phyloP scores from a whole-genome alignment of 2,329 filamentous ascomycete genomes.

The Elsinoe australis region DNA sequence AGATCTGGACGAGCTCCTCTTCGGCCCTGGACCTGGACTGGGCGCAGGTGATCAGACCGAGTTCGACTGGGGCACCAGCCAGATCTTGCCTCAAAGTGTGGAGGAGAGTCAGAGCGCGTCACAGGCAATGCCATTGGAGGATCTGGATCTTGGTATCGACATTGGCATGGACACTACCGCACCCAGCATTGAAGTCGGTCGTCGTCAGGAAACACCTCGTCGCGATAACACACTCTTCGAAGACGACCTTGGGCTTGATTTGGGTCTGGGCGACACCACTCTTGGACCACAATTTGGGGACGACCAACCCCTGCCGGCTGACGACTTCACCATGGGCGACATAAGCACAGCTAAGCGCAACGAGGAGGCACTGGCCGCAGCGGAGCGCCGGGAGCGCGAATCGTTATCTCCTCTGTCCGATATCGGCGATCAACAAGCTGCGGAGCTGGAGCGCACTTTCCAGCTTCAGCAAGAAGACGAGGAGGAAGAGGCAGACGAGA shows the following conservation, averaged over 20 bases:
- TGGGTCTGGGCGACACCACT: constrained; percentile 32
- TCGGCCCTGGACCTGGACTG: constrained; percentile 26
- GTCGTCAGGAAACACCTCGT: constrained; percentile 61
- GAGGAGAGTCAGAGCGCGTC: constrained; percentile 39
- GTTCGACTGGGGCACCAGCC: constrained; percentile 58
- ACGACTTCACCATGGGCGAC: constrained; percentile 33
- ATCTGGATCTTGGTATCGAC: constrained; percentile 56
- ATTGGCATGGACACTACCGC: constrained; percentile 46
- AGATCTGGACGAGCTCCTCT: constrained; percentile 73
- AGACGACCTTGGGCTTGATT: constrained; percentile 47
- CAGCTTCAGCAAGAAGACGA: constrained; percentile 27
- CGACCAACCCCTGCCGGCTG: constrained; percentile 26
- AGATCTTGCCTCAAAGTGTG: constrained; percentile 66
- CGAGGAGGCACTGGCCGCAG: constrained; percentile 35
- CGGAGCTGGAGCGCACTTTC: constrained; percentile 58
- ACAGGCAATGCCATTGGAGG: constrained; percentile 43
- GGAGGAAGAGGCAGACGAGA: constrained; percentile 42
- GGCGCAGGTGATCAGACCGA: constrained; percentile 33
- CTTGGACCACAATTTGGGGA: constrained; percentile 23
- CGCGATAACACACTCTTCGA: constrained; percentile 53
- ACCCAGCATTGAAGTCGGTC: constrained; percentile 74
- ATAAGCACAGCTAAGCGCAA: constrained; percentile 21
- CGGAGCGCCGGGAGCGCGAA: constrained; percentile 36
- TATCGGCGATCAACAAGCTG: constrained; percentile 44
- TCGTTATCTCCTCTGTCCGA: constrained; percentile 50